These are phyloP conservation scores for Dactylellina sp. DNA, from an alignment of 2,329 filamentous ascomycete genomes.

Conservation along the genomic window DNA sequence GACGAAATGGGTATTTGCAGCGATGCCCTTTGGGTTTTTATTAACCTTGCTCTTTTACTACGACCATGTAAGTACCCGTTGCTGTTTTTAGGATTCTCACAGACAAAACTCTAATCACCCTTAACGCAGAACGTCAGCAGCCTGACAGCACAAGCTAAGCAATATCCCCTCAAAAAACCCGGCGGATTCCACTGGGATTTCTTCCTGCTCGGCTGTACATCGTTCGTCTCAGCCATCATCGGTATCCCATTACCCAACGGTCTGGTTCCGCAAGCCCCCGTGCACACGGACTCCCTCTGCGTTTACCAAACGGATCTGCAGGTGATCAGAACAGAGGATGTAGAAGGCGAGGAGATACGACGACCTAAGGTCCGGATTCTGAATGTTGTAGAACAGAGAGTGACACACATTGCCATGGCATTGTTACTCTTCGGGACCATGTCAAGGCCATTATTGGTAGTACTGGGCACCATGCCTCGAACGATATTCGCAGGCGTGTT, in stretches of 20 bases:
- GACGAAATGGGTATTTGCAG: conserved; percentile 69
- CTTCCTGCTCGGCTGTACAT: conserved; percentile 82
- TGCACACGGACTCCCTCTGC: conserved; percentile 82
- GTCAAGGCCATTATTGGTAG: conserved; percentile 77
- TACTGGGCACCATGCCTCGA: conserved; percentile 81
- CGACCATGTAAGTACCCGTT: conserved; percentile 65
- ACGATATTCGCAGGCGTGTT: conserved; percentile 64
- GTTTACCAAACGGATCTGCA: conserved; percentile 73
- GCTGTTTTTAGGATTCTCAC: neutral
- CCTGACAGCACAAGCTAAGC: conserved; percentile 73
- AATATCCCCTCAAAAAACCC: conserved; percentile 82
- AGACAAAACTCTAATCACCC: neutral
- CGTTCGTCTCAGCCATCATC: conserved; percentile 78
- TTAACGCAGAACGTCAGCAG: conserved; percentile 67
- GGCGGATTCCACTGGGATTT: conserved; percentile 88
- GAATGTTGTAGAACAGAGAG: conserved; percentile 80
- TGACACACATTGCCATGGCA: conserved; percentile 82
- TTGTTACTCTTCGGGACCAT: conserved; percentile 82
- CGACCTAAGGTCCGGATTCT: conserved; percentile 60
- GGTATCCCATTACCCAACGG: conserved; percentile 85
- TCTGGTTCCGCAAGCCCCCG: conserved; percentile 84
- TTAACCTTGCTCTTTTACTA: conserved; percentile 71
- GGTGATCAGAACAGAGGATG: conserved; percentile 66
- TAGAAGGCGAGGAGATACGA: conserved; percentile 69
- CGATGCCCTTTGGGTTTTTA: conserved; percentile 69